Base-by-base conservation (phyloP, 2,329 filamentous ascomycete genomes). In the Huntiella omanensis region DNA sequence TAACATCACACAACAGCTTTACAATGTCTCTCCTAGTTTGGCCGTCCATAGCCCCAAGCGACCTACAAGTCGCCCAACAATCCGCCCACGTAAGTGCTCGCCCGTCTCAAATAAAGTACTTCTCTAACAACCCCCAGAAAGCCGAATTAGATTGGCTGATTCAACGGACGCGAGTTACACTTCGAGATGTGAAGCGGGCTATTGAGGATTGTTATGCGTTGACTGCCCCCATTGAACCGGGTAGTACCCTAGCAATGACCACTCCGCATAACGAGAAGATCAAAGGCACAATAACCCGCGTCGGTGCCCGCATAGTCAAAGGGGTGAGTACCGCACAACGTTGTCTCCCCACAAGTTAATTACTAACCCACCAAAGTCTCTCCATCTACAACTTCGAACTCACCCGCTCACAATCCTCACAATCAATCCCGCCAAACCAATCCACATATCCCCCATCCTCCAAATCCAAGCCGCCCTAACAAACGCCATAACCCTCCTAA, bases 301-400 rank as follows among this genome's bases (percentile, higher is more conserved):
- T 93, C 33, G 91, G 91, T 35, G 84, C 84, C n/a, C 77, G 81
- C 44, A 80, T 98, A 52, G 80, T 93, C 52, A 94, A 93, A 60
- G 88, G 86, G 53, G 83, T 87, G 68, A 55, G 78, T 70, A 4
- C 22, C 7, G 8, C 22, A 28, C 22, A 28, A 7, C 22, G 7
- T 7, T 4, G 6, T 28, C 22, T 28, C 22, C 12, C 10, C 17
- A 47, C 13, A 13, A 43, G 17, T 19, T 19, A 12, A 5, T 45
- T 17, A 41, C 49, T 46, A 51, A 50, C 39, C 22, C 5, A 17
- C 40, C 1, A 19, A 54, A 83, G 80, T 80, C 81, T 51, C 71
- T 93, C 51, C 75, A 83, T 57, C 71, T 95, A 33, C 79, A 82
- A 45, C 72, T 94, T 10, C 71, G 75, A 51, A 86, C 79, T 47